phyloP scores from a whole-genome alignment of 108 stramenopile species.

The Cyclotella atomus region DNA sequence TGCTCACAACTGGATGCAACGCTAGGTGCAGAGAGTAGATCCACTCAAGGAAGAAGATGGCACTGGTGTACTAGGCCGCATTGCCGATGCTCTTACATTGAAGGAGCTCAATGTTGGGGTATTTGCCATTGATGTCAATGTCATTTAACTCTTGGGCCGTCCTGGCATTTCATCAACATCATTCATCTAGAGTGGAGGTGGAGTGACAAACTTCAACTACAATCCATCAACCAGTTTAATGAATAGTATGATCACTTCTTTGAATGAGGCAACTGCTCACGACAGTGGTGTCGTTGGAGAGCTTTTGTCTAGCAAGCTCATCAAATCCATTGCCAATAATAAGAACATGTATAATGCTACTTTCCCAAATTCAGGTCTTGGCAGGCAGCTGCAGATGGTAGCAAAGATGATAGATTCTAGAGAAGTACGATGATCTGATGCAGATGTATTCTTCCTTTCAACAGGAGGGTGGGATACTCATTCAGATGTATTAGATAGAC shows the following conservation, averaged over 20 bases:
- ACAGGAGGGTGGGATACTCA: slow-evolving; percentile 78
- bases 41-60: slow-evolving; percentile 40
- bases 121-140: slow-evolving; percentile 35
- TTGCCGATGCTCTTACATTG: slow-evolving; percentile 32
- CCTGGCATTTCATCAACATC: slow-evolving; percentile 22
- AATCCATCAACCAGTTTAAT: slow-evolving; percentile 23
- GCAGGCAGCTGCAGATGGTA: slow-evolving; percentile 47
- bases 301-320: slow-evolving; percentile 47
- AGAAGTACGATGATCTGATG: slow-evolving; percentile 46
- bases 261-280: slow-evolving; percentile 49
- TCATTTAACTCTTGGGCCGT: slow-evolving; percentile 30
- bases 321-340: slow-evolving; percentile 44
- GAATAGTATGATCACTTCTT: slow-evolving; percentile 19
- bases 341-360: not conserved
- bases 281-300: slow-evolving; percentile 59
- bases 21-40: slow-evolving; percentile 37
- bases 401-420: slow-evolving; percentile 60
- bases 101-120: slow-evolving; percentile 39
- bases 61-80: slow-evolving; percentile 53
- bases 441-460: slow-evolving; percentile 60
- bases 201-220: slow-evolving; percentile 40
- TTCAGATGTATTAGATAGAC: slow-evolving; percentile 22
- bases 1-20: slow-evolving; percentile 54
- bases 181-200: slow-evolving; percentile 28
- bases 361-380: slow-evolving; percentile 31